Evolutionary conservation across 139 green algal genomes (phyloP).

Genomic region (Chlamydomonas schloesseri): DNA sequence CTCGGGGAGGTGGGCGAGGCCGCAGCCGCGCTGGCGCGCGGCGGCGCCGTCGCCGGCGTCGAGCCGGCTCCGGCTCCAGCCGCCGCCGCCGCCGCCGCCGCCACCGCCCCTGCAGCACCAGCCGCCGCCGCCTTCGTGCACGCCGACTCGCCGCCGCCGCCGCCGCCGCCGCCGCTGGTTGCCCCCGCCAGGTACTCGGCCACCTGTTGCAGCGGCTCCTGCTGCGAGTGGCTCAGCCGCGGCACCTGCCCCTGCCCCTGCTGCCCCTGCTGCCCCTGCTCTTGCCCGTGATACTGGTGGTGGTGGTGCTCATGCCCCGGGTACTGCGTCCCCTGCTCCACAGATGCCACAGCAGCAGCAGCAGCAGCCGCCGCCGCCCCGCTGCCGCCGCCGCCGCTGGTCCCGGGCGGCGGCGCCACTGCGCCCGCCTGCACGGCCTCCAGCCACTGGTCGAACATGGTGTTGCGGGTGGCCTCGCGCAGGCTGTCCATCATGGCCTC

Average conservation of each 20-base stretch:
- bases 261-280: background rate
- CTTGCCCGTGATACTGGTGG: no score
- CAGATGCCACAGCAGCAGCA: no score
- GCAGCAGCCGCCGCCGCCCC: background rate
- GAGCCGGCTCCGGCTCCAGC: no score
- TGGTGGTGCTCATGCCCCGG: background rate
- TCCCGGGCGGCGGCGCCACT: background rate
- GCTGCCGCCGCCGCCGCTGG: background rate
- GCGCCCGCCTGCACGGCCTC: constrained; percentile 54
- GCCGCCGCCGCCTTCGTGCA: no score
- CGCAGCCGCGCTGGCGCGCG: no score
- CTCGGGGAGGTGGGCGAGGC: no score
- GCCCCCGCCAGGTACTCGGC: constrained; percentile 73
- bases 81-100: no score
- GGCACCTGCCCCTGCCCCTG: background rate
- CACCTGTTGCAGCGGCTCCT: constrained; percentile 70
- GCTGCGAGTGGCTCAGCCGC: background rate
- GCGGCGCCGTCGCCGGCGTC: no score
- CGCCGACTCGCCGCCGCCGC: no score
- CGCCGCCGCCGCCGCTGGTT: no score
- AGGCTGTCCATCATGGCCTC: constrained; percentile 86
- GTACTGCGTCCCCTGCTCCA: background rate
- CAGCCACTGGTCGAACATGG: constrained; percentile 96
- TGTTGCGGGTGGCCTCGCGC: constrained; percentile 88
- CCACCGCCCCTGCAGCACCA: no score